These are phyloP conservation scores for Dillenia suffruticosa DNA, from an alignment of 164 flowering plant species.

Conservation along the genomic window DNA sequence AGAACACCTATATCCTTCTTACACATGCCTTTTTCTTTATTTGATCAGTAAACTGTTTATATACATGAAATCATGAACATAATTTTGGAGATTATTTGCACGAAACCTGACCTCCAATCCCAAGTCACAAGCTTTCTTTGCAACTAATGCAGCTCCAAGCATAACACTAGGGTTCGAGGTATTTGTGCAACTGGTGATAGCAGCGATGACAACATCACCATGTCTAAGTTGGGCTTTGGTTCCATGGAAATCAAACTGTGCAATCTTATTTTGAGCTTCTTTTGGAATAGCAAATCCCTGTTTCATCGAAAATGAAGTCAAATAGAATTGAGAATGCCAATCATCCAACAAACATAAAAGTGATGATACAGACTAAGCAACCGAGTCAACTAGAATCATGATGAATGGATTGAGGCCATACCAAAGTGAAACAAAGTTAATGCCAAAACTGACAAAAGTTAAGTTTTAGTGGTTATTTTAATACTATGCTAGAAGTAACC, in stretches of 20 bases:
- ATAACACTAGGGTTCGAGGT: constrained; percentile 97
- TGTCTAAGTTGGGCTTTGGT: constrained; percentile 77
- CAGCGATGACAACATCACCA: constrained; percentile 94
- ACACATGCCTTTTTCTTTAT: too few species aligned
- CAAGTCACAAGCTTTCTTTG: constrained; percentile 83
- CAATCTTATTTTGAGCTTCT: constrained; percentile 74
- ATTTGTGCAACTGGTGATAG: constrained; percentile 95
- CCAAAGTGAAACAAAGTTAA: too few species aligned
- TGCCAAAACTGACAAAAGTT: not conserved
- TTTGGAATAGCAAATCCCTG: constrained; percentile 94
- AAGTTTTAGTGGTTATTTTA: not conserved
- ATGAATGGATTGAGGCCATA: too few species aligned
- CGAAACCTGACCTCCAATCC: constrained; percentile 60
- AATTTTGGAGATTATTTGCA: not conserved
- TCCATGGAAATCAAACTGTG: constrained; percentile 75
- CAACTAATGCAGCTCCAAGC: constrained; percentile 95
- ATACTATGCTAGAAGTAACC: too few species aligned
- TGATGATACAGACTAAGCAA: too few species aligned
- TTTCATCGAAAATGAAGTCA: too few species aligned
- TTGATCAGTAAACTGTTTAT: too few species aligned
- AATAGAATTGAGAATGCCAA: too few species aligned
- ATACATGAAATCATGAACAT: too few species aligned
- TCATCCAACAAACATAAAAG: too few species aligned
- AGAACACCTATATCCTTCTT: too few species aligned
- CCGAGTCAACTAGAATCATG: too few species aligned